Evolutionary conservation across 306 rosid genomes (phyloP).

Genomic region (Fragaria iinumae): DNA sequence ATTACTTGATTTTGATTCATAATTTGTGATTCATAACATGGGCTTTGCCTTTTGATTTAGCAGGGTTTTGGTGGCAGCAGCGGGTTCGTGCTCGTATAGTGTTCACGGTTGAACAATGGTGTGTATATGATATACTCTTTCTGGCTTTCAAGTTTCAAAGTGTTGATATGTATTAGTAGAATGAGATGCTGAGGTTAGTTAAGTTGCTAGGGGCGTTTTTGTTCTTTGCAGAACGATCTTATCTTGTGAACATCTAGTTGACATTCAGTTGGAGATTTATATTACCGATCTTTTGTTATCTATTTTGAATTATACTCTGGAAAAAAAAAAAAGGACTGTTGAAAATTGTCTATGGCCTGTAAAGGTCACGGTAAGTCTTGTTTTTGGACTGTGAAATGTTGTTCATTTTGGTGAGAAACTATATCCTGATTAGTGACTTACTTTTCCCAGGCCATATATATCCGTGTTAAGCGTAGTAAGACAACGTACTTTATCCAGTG

Average conservation of each 20-base stretch:
- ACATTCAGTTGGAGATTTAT: background rate
- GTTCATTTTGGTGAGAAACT: background rate
- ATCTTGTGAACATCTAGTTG: background rate
- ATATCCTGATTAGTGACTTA: background rate
- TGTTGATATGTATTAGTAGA: background rate
- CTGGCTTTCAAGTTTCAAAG: background rate
- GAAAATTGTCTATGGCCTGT: background rate
- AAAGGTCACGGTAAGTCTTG: background rate
- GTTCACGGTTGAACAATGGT: conserved; percentile 19
- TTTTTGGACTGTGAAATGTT: background rate
- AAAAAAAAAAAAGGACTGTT: background rate
- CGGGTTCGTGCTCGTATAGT: background rate
- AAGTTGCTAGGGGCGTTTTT: background rate
- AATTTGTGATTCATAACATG: background rate
- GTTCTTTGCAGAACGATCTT: background rate
- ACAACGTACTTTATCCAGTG: conserved; percentile 91
- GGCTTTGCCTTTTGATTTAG: background rate
- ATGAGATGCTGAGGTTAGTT: background rate
- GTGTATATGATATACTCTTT: conserved; percentile 4
- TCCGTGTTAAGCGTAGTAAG: conserved; percentile 76
- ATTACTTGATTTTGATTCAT: background rate
- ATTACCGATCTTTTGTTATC: background rate
- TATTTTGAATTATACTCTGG: background rate
- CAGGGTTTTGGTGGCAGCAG: background rate
- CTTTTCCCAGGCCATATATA: conserved; percentile 65